phyloP scores from a whole-genome alignment of 2,329 filamentous ascomycete species.

The Xylariaceae sp. region DNA sequence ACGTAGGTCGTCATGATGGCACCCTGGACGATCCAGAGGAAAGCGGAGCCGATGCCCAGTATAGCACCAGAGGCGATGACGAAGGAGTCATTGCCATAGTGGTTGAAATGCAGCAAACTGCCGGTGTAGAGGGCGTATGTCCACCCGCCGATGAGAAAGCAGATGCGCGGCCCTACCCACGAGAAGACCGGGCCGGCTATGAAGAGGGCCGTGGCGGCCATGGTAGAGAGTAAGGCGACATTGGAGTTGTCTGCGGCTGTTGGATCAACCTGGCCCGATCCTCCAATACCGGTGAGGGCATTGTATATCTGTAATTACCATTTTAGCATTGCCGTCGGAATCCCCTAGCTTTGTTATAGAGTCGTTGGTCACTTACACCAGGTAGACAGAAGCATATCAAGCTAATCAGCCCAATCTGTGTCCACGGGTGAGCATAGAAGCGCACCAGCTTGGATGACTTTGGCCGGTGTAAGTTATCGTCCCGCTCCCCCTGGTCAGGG shows the following conservation, averaged over 20 bases:
- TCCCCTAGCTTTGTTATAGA: too few species aligned
- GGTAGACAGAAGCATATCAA: conserved; percentile 18
- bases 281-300: conserved; percentile 16
- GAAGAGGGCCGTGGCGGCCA: conserved; percentile 19
- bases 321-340: too few species aligned
- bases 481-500: background rate
- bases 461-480: background rate
- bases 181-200: conserved; percentile 18
- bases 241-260: conserved; percentile 17
- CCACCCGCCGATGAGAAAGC: conserved; percentile 19
- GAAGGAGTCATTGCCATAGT: conserved; percentile 9
- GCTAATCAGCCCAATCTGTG: conserved; percentile 19
- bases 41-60: conserved; percentile 16
- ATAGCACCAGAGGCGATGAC: conserved; percentile 18
- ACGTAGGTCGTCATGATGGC: conserved; percentile 21
- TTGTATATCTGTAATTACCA: conserved; percentile 22
- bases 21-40: conserved; percentile 20
- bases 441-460: conserved; percentile 7
- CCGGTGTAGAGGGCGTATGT: conserved; percentile 20
- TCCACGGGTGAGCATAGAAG: conserved; percentile 19
- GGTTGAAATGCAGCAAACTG: conserved; percentile 18
- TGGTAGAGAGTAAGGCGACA: conserved; percentile 18
- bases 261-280: conserved; percentile 17
- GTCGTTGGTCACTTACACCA: conserved; percentile 6
- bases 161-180: conserved; percentile 17